Evolutionary conservation across 1,139 yeast genomes (phyloP), one percentile per base, ranked within the genome.

Genomic region (Chernovozyma aurita): DNA sequence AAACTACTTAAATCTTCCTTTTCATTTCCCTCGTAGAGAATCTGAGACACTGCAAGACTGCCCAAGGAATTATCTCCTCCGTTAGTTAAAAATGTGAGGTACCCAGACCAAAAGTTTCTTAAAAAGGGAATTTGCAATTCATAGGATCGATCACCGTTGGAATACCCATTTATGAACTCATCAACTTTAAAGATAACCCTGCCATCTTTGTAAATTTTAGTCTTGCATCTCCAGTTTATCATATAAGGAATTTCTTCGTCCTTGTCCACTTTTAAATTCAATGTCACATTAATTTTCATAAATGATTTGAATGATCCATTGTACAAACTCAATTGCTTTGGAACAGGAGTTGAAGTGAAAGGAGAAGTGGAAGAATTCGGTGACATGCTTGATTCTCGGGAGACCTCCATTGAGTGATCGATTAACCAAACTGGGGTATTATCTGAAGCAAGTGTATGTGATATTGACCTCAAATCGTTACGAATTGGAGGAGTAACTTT

Each of bases 31-130:
- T 44, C 50, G 43, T 55, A 60, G 11, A 69, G 46, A 2, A 57
- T 44, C 42, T 70, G 76, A 22, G 55, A 49, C 12, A 69, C 52
- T 6, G 55, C 42, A 13, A 51, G 32, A 15, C 40, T 38, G 14
- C 42, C 41, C 29, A 68, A 45, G 20, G 52, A 50, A 22, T 51
- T 57, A 18, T 55, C 49, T n/a, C 57, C 45, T 2, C 73, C 74
- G 48, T 65, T 65, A 20, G 55, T 44, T 35, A 66, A 50, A 39
- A 53, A 65, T 14, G 65, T 54, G 25, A 70, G 46, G 43, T 59
- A 65, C 0, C 76, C 75, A 2, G 62, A 49, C 60, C 70, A 65
- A 43, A 69, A 70, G 21, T 51, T 53, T 42, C 57, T 63, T 47
- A 67, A 48, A 38, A 69, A 65, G 5, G 76, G 74, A 7, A 65